Base-by-base conservation (phyloP, 148 eudicot species). In the Persicaria tinctoria region DNA sequence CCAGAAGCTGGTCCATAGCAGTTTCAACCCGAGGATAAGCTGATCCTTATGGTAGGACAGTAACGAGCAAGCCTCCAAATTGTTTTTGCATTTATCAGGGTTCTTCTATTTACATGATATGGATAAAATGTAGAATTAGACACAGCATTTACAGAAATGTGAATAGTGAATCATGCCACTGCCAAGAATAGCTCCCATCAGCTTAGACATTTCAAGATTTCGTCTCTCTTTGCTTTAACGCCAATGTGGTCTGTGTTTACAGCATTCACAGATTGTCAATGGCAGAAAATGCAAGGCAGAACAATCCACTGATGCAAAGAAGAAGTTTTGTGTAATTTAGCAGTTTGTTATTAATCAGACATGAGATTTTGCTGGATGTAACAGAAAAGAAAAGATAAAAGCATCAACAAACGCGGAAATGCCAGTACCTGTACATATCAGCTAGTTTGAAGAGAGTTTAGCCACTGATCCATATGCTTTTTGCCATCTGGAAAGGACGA, bases 381-480 rank as follows among this genome's bases (percentile, higher is more conserved):
- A 55, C 8, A 16, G 0, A 55, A 16, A 55, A n/a, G 20, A 55
- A 6, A 5, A 57, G 9, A 6, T 20, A 57, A 57, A 57, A 20
- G 64, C 64, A 57, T 18, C 38, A 57, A 57, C 27, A 6, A 20
- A 6, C 59, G 8, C 9, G 9, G 44, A 32, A 63, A 38, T 13
- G 2, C 41, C 32, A 64, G 46, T 64, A 64, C 70, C 70, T 60
- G 68, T 18, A 27, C 68, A 66, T 41, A 60, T 66, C 70, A 66
- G 46, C 70, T 66, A 48, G 70, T 41, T 32, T 66, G 70, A 44
- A 41, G 46, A 66, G 70, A 41, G 70, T 66, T 38, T n/a, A 71
- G 38, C 74, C 74, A 71, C 55, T 71, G 38, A 4, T 68, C 9
- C 72, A 11, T 68, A 41, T 41, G 44, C 74, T 71, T 71, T 71